Evolutionary conservation across 805 yeast genomes (phyloP).

Genomic region (Yamadazyma tumulicola): DNA sequence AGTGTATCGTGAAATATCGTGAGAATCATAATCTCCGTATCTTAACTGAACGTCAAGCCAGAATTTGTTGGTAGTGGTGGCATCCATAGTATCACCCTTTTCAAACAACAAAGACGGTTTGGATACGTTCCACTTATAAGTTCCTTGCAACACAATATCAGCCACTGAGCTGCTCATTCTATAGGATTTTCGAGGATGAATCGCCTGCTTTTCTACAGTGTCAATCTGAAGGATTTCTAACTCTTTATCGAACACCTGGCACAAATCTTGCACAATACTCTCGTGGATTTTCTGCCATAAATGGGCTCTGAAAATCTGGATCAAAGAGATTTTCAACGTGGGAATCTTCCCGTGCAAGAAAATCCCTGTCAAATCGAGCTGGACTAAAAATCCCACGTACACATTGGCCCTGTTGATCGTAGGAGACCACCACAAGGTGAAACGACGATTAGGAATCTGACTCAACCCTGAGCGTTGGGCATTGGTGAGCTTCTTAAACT

Average conservation of each 20-base stretch:
- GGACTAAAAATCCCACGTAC: conserved; percentile 95
- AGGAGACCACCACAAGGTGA: conserved; percentile 99
- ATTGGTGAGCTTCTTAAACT: conserved; percentile 89
- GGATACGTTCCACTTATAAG: conserved; percentile 78
- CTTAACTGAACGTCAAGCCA: conserved; percentile 96
- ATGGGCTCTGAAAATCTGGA: conserved; percentile 96
- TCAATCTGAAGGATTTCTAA: conserved; percentile 80
- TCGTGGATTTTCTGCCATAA: conserved; percentile 99
- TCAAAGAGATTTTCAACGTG: conserved; percentile 88
- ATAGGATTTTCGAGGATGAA: conserved; percentile 96
- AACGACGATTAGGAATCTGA: conserved; percentile 96
- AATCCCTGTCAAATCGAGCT: conserved; percentile 92
- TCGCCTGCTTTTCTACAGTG: conserved; percentile 82
- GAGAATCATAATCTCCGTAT: conserved; percentile 97
- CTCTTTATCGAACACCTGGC: conserved; percentile 88
- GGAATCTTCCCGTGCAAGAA: conserved; percentile 98
- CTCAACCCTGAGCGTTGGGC: conserved; percentile 97
- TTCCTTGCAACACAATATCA: conserved; percentile 73
- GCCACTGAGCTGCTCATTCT: conserved; percentile 96
- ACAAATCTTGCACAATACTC: conserved; percentile 85
- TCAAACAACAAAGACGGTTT: conserved; percentile 78
- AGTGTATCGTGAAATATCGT: conserved; percentile 90
- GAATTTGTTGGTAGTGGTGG: conserved; percentile 62
- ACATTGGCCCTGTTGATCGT: conserved; percentile 97
- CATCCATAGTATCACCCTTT: conserved; percentile 59